Conservation (phyloP, 495 filamentous ascomycete genomes). For the Wilcoxina mikolae region DNA sequence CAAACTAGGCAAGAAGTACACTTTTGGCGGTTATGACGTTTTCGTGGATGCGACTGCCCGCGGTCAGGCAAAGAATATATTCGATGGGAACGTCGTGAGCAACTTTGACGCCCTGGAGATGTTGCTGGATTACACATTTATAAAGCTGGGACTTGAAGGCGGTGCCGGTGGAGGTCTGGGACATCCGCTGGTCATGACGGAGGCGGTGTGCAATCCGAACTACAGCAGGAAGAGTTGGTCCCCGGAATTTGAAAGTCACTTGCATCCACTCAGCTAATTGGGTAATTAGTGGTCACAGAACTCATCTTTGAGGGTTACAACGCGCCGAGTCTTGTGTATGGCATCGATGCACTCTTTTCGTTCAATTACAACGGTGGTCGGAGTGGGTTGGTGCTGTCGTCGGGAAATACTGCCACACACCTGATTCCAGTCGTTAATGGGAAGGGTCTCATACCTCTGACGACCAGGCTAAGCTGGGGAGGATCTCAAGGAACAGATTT, state of each 20-base stretch:
- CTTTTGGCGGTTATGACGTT: conserved; percentile 80
- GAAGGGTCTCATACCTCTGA: conserved; percentile 67
- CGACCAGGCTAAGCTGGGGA: conserved; percentile 87
- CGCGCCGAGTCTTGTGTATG: conserved; percentile 74
- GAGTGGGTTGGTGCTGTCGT: conserved; percentile 81
- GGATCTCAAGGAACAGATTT: conserved; percentile 80
- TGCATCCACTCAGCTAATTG: not conserved
- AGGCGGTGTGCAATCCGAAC: conserved; percentile 74
- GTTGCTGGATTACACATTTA: conserved; percentile 77
- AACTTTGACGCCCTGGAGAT: conserved; percentile 98
- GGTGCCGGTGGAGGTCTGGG: conserved; percentile 53
- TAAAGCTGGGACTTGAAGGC: conserved; percentile 78
- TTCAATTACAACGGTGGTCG: conserved; percentile 80
- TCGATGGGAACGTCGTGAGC: conserved; percentile 81
- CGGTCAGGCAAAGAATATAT: conserved; percentile 77
- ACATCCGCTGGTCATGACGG: conserved; percentile 85
- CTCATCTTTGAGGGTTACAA: conserved; percentile 90
- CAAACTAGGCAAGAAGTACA: conserved; percentile 74
- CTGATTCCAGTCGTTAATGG: conserved; percentile 82
- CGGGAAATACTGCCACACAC: conserved; percentile 84
- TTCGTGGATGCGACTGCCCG: conserved; percentile 85
- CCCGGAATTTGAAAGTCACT: not conserved
- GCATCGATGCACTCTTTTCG: conserved; percentile 90
- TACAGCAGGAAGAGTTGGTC: conserved; percentile 72
- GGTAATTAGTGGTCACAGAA: conserved; percentile 73